A percentile compares a stretch with the other conserved stretches of the same genome.
Evolutionary conservation across 2,329 filamentous ascomycete species (phyloP).

Genomic region (Penicillium crustosum): DNA sequence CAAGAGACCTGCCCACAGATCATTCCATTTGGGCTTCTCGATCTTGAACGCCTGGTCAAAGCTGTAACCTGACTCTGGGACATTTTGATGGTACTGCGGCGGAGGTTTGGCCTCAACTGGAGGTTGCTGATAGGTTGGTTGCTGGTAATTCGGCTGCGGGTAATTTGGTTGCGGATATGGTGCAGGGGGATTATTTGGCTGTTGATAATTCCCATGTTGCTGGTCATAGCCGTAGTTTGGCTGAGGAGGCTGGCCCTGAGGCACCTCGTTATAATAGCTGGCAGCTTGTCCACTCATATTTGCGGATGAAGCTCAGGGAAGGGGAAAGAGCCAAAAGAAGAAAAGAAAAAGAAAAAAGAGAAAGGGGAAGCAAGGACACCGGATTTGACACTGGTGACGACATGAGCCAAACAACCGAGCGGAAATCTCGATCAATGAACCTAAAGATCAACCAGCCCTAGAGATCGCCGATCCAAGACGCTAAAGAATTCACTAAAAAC

Average conservation of each 20-base stretch:
- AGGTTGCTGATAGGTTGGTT: slow-evolving; percentile 11
- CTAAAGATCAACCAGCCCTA: not conserved
- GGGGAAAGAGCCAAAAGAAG: not conserved
- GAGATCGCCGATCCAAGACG: not conserved
- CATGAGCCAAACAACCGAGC: not conserved
- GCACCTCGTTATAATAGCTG: slow-evolving; percentile 36
- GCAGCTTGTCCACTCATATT: slow-evolving; percentile 41
- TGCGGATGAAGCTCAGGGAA: not conserved
- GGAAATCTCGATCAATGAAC: not conserved
- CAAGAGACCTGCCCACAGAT: slow-evolving; percentile 82
- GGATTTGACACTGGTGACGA: not conserved
- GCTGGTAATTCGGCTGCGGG: slow-evolving; percentile 5
- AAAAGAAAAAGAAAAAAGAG: not conserved
- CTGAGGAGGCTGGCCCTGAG: slow-evolving; percentile 17
- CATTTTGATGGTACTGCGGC: slow-evolving; percentile 25
- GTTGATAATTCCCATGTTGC: slow-evolving; percentile 22
- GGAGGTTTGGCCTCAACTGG: slow-evolving; percentile 26
- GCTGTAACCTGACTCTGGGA: slow-evolving; percentile 33
- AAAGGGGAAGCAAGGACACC: not conserved
- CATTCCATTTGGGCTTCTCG: slow-evolving; percentile 82
- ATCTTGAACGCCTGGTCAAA: slow-evolving; percentile 85
- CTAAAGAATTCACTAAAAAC: not conserved
- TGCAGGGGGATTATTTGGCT: not conserved
- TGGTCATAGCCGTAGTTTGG: slow-evolving; percentile 16
- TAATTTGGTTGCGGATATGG: slow-evolving; percentile 3